Conservation (phyloP, 129 eudicot genomes). For the Kitagawia praeruptora region DNA sequence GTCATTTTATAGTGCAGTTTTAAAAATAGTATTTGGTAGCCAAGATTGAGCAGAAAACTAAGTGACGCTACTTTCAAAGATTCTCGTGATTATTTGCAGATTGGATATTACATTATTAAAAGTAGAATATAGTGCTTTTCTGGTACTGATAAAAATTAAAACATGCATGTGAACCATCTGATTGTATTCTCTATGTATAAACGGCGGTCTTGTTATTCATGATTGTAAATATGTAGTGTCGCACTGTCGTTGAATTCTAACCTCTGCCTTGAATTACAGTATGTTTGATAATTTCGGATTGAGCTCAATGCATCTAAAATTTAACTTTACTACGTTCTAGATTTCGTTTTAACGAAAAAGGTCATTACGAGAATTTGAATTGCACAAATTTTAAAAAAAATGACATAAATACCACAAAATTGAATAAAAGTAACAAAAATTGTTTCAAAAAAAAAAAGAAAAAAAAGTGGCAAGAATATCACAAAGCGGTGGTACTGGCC, state of each 20-base stretch:
- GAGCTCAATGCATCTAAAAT: no score
- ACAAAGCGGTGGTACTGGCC: no score
- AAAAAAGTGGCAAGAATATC: no score
- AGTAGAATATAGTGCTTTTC: background rate
- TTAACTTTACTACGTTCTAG: no score
- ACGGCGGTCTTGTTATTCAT: background rate
- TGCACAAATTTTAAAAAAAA: no score
- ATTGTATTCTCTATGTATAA: background rate
- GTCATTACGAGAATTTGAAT: no score
- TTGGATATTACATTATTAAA: background rate
- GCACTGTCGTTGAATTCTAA: background rate
- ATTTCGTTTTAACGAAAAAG: no score
- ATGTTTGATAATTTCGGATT: background rate
- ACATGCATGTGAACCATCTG: slow-evolving; percentile 1
- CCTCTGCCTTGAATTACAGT: no score
- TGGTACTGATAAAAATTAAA: background rate
- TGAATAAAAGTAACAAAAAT: no score
- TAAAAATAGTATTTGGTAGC: no score
- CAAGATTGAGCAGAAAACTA: background rate
- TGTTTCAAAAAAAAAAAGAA: no score
- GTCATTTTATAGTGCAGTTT: background rate
- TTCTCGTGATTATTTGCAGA: slow-evolving; percentile 4
- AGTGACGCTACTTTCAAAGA: background rate
- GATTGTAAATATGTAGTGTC: background rate
- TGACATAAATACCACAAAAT: no score